Evolutionary conservation across 495 filamentous ascomycete genomes (phyloP), one percentile per base, ranked within the genome.

Genomic region (Hyaloscypha finlandica): DNA sequence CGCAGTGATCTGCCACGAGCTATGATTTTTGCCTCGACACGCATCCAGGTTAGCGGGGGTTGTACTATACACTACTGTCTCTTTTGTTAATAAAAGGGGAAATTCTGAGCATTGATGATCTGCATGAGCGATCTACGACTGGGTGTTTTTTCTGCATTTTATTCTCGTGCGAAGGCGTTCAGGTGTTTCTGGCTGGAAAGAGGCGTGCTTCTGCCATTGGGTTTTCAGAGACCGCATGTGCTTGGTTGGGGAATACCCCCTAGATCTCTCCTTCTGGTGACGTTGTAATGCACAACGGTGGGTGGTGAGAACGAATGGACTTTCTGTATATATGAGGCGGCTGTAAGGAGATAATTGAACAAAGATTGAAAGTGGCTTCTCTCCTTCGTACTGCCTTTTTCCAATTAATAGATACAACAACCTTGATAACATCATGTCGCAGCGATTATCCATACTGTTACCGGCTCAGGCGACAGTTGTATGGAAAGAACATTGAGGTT

Each of bases 101-200:
- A 62, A 63, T 52, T 68, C 66, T 59, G 19, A 61, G 68, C 68
- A 66, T 74, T 62, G 25, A 74, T 64, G 69, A 74, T 74, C 60
- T 74, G 66, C 72, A 74, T 72, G 61, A 72, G 69, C 65, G 69
- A 74, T 74, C 72, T 74, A 74, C 39, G 69, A 69, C 52, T 8
- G 64, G 37, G 58, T 55, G 35, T 61, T 67, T 61, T 67, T 68
- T 52, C 52, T 67, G 69, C 69, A 70, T 73, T 62, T 64, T 31
- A 45, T 35, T 57, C 61, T 68, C 55, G n/a, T 61, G 70, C 70
- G 70, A 65, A 11, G 72, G 72, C 65, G 72, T 68, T 65, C 20
- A 8, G 67, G 67, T 9, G 64, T 66, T 64, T 39, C 29, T 16
- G 60, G 60, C 29, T n/a, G 39, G 56, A 59, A 32, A 59, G 56